Evolutionary conservation across 2,329 filamentous ascomycete genomes (phyloP).

Genomic region (Neonectria sp.): DNA sequence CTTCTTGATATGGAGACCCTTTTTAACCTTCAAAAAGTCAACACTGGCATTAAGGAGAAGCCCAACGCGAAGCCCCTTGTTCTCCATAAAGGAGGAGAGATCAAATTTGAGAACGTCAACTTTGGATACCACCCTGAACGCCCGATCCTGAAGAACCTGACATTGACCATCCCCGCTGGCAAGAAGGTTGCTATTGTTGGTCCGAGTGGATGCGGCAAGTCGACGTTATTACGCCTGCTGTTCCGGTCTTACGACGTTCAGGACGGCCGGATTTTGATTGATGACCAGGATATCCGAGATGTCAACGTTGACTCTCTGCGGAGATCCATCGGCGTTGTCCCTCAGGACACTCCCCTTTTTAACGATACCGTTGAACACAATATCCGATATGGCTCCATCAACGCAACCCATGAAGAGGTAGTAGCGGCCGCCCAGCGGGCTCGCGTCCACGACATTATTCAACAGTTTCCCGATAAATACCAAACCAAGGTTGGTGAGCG

Average conservation of each 20-base stretch:
- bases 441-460: conserved; percentile 86
- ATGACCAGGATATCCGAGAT: conserved; percentile 91
- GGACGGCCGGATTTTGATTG: conserved; percentile 87
- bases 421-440: conserved; percentile 85
- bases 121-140: conserved; percentile 93
- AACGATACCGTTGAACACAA: conserved; percentile 98
- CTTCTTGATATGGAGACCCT: conserved; percentile 98
- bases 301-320: conserved; percentile 88
- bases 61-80: conserved; percentile 80
- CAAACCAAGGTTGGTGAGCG: conserved; percentile 92
- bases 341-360: conserved; percentile 96
- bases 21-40: conserved; percentile 97
- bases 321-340: conserved; percentile 91
- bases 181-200: conserved; percentile 97
- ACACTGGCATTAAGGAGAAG: conserved; percentile 86
- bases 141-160: conserved; percentile 88
- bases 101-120: conserved; percentile 93
- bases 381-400: conserved; percentile 90
- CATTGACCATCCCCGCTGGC: conserved; percentile 91
- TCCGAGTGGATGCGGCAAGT: conserved; percentile 96
- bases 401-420: conserved; percentile 81
- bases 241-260: conserved; percentile 97
- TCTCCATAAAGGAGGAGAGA: conserved; percentile 85
- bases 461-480: conserved; percentile 88
- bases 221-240: conserved; percentile 88